Evolutionary conservation across 2,329 filamentous ascomycete species (phyloP).

Genomic region (Aspergillus ochraceus): DNA sequence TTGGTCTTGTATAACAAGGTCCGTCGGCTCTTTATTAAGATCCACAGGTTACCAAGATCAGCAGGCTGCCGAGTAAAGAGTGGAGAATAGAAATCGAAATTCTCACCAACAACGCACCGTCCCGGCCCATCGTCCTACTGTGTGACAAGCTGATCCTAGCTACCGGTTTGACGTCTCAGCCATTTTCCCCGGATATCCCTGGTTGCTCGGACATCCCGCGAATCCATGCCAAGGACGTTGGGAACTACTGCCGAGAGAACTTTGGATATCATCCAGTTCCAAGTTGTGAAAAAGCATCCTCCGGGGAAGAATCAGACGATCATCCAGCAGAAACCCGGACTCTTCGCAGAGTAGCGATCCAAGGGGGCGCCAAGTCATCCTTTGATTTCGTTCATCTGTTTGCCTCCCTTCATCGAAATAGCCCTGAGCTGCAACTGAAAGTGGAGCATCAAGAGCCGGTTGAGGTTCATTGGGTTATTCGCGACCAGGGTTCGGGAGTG

Average conservation of each 20-base stretch:
- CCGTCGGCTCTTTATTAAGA: neutral
- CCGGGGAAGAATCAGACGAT: neutral
- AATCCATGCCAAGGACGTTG: conserved; percentile 26
- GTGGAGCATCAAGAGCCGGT: conserved; percentile 10
- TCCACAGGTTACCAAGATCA: conserved; percentile 18
- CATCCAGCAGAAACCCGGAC: neutral
- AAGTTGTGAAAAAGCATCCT: neutral
- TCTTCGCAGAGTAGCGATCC: conserved; percentile 21
- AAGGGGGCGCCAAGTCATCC: conserved; percentile 28
- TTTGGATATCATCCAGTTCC: conserved; percentile 22
- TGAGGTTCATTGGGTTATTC: conserved; percentile 27
- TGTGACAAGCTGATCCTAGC: conserved; percentile 31
- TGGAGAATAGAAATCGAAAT: conserved; percentile 22
- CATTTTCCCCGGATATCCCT: conserved; percentile 19
- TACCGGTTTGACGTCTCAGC: conserved; percentile 27
- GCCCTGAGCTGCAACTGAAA: conserved; percentile 11
- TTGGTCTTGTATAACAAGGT: neutral
- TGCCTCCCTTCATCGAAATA: conserved; percentile 22
- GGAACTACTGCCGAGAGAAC: conserved; percentile 21
- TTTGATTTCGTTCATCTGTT: conserved; percentile 29
- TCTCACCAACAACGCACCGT: neutral
- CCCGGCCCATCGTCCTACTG: conserved; percentile 8
- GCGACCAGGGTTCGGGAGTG: conserved; percentile 19
- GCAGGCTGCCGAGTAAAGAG: conserved; percentile 22
- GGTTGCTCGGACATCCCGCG: neutral